Base-by-base conservation (phyloP, 148 eudicot species). In the Chenopodium quinoa region DNA sequence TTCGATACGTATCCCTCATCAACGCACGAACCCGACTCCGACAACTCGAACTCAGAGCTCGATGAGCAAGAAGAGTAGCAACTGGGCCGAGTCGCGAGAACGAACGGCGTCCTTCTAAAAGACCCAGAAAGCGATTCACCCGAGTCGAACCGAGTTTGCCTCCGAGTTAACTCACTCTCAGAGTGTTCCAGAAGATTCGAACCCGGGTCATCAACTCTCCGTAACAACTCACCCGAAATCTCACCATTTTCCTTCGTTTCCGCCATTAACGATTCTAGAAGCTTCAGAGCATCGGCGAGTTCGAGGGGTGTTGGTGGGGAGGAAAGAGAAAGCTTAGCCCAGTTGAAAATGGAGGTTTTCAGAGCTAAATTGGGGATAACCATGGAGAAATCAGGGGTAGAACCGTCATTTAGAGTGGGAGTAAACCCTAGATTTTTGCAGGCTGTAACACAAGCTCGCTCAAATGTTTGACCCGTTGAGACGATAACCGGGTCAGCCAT, bases 401-500 rank as follows among this genome's bases (percentile, higher is more conserved):
- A 83, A 7, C 93, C 91, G 82, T 91, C 92, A 20, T 54, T 32
- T 75, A 88, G 80, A 58, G 81, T 47, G 7, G 96, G 98, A 8
- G 37, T 73, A 79, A 85, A 90, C 10, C 83, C 80, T 0, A 95
- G 80, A 19, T 83, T 83, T 34, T 84, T 88, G 80, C 96, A 95
- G 34, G 93, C 95, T 3, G 70, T 75, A 6, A 92, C 91, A 71
- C 94, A 95, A 83, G 86, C 88, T 37, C 94, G 90, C 16, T 95
- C 98, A 81, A 93, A 92, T 3, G 98, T 92, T 63, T 92, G 96
- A 77, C 98, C 97, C 19, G 97, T 90, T 65, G 97, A 86, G 67
- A 93, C 89, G 7, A 95, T 91, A 1, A 93, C 98, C 4, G 97
- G 98, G 83, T 95, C 98, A 11, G 89, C 90, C 97, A 95, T 95